Conservation (phyloP, 169 alveolate species). For the Plasmodium gallinaceum region DNA sequence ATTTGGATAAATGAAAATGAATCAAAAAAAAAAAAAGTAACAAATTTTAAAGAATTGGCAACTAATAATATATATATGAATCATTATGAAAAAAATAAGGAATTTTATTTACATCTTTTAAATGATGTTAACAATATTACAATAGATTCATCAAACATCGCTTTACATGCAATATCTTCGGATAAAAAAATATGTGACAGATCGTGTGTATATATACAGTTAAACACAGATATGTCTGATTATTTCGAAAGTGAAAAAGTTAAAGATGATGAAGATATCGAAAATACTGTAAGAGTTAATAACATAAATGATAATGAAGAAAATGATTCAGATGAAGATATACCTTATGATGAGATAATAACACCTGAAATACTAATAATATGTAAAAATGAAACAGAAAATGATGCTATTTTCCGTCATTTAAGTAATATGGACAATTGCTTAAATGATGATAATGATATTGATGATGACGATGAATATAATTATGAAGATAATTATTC, state of each 20-base stretch:
- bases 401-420: conserved; percentile 49
- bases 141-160: conserved; percentile 57
- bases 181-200: conserved; percentile 45
- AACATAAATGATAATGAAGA: conserved; percentile 10
- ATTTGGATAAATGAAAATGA: conserved; percentile 58
- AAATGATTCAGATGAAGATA: background rate
- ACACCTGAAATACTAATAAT: conserved; percentile 53
- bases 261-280: background rate
- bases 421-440: conserved; percentile 70
- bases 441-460: conserved; percentile 10
- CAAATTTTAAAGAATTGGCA: conserved; percentile 27
- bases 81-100: conserved; percentile 55
- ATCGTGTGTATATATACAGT: conserved; percentile 60
- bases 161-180: conserved; percentile 73
- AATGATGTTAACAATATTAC: conserved; percentile 41
- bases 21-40: conserved; percentile 31
- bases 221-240: conserved; percentile 15
- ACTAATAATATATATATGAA: conserved; percentile 46
- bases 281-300: background rate
- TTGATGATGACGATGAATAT: background rate
- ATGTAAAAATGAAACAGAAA: conserved; percentile 20
- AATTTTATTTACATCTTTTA: conserved; percentile 43
- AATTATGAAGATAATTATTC: background rate
- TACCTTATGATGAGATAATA: conserved; percentile 2
- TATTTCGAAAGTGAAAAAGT: background rate